Base-by-base conservation (phyloP, 768 basidiomycete genomes). In the Agrocybe praecox region DNA sequence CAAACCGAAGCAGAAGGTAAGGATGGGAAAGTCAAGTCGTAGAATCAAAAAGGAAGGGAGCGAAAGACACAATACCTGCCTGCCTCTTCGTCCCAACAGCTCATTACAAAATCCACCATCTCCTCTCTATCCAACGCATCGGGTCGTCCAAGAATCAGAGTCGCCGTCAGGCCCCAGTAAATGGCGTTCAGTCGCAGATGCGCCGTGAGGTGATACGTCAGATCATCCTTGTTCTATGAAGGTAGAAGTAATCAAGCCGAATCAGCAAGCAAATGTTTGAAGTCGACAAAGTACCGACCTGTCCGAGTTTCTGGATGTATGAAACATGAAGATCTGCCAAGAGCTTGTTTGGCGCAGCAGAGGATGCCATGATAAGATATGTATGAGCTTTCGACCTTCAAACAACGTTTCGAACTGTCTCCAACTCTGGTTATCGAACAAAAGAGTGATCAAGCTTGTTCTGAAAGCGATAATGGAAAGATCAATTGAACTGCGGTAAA, bases 171-270 rank as follows among this genome's bases (percentile, higher is more conserved):
- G 8, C 94, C 97, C 97, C 97, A 99, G 72, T 97, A 99, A 8
- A 98, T 79, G 2, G 95, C 96, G 70, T 98, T 98, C 73, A 99
- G 78, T 7, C 96, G 90, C 7, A 98, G 82, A 72, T 99, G 97
- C 12, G 94, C 80, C 0, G 96, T 96, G 18, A 96, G 79, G 69
- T 96, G 93, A 73, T 96, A 96, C 1, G 83, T 79, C 17, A 97
- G 80, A 61, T 94, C 93, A 76, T 93, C 86, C 56, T 89, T 88
- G 72, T 78, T 88, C 91, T 91, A 65, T n/a, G 11, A n/a, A 6
- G 23, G 11, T 17, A n/a, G 24, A 17, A 33, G 19, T 15, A 33
- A n/a, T 43, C 21, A 21, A 19, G 19, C 21, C 45, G 23, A 3
- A 18, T 32, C 18, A 21, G 33, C 4, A 42, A n/a, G 40, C 15